Percentiles rank a stretch among this genome's conserved stretches.
phyloP scores from a whole-genome alignment of 495 filamentous ascomycete genomes.

The Hypoxylon intermedium region DNA sequence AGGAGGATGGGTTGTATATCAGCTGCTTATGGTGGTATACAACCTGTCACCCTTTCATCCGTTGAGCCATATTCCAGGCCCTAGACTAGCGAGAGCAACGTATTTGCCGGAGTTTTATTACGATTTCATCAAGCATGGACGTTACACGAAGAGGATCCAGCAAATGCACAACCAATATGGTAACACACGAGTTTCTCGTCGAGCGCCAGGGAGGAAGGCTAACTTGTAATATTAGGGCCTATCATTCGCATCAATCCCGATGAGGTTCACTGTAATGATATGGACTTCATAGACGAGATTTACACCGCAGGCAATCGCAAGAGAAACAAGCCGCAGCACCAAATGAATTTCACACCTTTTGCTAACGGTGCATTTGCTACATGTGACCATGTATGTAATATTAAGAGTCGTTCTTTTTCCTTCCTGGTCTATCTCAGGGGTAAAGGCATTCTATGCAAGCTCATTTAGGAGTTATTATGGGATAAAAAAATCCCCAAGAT shows the following conservation, averaged over 20 bases:
- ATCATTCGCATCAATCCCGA: constrained; percentile 49
- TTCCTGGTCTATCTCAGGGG: no score
- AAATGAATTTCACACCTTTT: constrained; percentile 20
- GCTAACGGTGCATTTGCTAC: constrained; percentile 50
- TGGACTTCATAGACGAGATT: constrained; percentile 43
- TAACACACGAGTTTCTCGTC: background rate
- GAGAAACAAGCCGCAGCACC: constrained; percentile 42
- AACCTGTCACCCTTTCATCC: constrained; percentile 45
- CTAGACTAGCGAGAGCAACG: constrained; percentile 54
- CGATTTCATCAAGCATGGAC: constrained; percentile 53
- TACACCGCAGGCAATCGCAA: constrained; percentile 40
- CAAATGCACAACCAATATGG: constrained; percentile 58
- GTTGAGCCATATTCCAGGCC: constrained; percentile 52
- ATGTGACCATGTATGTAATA: no score
- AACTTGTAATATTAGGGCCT: constrained; percentile 36
- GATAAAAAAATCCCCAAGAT: no score
- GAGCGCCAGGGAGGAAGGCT: background rate
- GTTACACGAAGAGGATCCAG: constrained; percentile 55
- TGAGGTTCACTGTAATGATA: constrained; percentile 45
- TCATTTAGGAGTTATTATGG: no score
- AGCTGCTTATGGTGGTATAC: constrained; percentile 34
- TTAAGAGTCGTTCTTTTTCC: no score
- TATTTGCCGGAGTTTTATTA: constrained; percentile 61
- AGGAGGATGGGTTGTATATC: constrained; percentile 22
- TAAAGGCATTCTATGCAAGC: no score